Evolutionary conservation across 1,284 basidiomycete genomes (phyloP).

Genomic region (Microbotryum lychnidis-dioicae): DNA sequence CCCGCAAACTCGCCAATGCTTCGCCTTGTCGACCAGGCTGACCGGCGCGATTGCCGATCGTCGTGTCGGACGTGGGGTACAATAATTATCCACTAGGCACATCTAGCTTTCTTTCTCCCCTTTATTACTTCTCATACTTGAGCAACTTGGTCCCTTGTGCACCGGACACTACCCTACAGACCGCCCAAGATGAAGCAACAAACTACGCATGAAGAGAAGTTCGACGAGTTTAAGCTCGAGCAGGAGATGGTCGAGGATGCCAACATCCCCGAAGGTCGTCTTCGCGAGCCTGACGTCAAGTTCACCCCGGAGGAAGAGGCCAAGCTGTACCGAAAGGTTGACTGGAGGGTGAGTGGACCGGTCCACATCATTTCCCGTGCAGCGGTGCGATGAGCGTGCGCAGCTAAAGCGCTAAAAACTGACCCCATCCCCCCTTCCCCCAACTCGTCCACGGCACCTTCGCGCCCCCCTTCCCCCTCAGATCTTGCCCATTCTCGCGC

Average conservation of each 20-base stretch:
- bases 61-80: not conserved
- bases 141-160: too few relatives aligned
- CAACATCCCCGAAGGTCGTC: not conserved
- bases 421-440: too few relatives aligned
- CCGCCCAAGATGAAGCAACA: not conserved
- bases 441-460: too few relatives aligned
- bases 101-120: not conserved
- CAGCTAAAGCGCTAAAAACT: too few relatives aligned
- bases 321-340: not conserved
- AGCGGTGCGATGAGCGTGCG: too few relatives aligned
- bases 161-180: not conserved
- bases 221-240: not conserved
- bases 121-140: not conserved
- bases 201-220: not conserved
- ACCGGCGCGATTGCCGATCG: not conserved
- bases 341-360: too few relatives aligned
- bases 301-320: not conserved
- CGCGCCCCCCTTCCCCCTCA: not conserved
- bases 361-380: too few relatives aligned
- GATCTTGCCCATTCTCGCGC: not conserved
- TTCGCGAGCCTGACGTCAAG: not conserved
- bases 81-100: not conserved
- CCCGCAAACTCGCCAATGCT: not conserved
- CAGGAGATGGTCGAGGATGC: not conserved
- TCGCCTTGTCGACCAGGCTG: not conserved